Conservation (phyloP, 1,284 basidiomycete species). For the Porogramme epimiltina region DNA sequence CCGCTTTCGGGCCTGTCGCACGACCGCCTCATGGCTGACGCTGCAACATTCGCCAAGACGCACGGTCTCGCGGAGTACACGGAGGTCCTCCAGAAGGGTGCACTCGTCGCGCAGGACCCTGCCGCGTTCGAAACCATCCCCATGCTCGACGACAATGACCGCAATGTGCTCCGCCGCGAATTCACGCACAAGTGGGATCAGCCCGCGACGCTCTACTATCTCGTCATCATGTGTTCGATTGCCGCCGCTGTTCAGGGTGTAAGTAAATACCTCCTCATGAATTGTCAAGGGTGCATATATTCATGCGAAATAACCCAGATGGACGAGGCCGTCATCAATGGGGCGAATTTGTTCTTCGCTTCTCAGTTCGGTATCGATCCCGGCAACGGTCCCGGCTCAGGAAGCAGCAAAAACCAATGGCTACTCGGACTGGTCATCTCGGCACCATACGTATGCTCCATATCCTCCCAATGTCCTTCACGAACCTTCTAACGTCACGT, state of each 20-base stretch:
- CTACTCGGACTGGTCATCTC: constrained; percentile 75
- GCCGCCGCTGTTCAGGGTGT: constrained; percentile 75
- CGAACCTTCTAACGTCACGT: not conserved
- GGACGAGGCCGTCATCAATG: constrained; percentile 75
- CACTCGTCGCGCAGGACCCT: constrained; percentile 62
- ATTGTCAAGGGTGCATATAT: not conserved
- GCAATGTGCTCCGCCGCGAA: constrained; percentile 52
- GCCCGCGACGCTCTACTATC: constrained; percentile 56
- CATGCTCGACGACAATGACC: constrained; percentile 63
- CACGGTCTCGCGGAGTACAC: constrained; percentile 52
- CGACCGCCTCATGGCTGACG: constrained; percentile 57
- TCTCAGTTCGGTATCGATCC: constrained; percentile 54
- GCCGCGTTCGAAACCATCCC: constrained; percentile 53
- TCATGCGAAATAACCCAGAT: constrained; percentile 34
- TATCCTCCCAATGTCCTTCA: not conserved
- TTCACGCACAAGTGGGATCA: constrained; percentile 67
- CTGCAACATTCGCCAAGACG: constrained; percentile 53
- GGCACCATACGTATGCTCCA: constrained; percentile 64
- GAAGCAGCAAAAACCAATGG: constrained; percentile 55
- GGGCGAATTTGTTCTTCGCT: constrained; percentile 73
- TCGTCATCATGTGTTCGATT: constrained; percentile 59
- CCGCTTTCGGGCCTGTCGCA: constrained; percentile 57
- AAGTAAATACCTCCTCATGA: constrained; percentile 21
- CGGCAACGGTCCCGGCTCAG: constrained; percentile 11
- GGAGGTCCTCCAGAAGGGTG: constrained; percentile 57